Conservation (phyloP, 1,284 basidiomycete genomes). For the Cutaneotrichosporon sp. region DNA sequence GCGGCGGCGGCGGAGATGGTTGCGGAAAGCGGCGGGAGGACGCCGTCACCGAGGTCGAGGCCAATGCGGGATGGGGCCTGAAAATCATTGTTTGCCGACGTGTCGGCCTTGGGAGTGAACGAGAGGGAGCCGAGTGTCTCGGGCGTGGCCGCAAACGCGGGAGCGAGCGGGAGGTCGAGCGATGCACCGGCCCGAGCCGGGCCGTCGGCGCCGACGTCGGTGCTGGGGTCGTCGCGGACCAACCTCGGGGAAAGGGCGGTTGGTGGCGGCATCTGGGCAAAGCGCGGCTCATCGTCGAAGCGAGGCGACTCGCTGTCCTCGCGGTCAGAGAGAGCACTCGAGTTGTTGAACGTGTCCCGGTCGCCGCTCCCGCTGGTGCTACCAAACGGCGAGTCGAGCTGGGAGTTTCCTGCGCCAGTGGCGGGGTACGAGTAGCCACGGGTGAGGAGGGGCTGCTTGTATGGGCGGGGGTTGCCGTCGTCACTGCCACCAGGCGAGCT, state of each 20-base stretch:
- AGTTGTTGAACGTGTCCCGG: neutral
- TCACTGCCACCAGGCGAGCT: neutral
- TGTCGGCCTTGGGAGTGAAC: slow-evolving; percentile 3
- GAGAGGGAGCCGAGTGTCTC: slow-evolving; percentile 16
- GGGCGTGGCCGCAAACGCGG: slow-evolving; percentile 17
- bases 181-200: slow-evolving; percentile 1
- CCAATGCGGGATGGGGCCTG: neutral
- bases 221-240: neutral
- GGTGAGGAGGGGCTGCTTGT: neutral
- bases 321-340: neutral
- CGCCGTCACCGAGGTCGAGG: neutral
- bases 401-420: neutral
- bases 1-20: neutral
- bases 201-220: neutral
- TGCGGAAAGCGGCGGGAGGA: neutral
- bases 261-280: neutral
- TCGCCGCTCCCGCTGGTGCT: neutral
- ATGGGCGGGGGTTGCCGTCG: slow-evolving; percentile 3
- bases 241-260: neutral
- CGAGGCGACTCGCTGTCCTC: neutral
- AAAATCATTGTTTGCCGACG: neutral
- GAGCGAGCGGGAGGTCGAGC: slow-evolving; percentile 13
- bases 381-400: neutral
- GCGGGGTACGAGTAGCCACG: neutral
- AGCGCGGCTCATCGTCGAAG: neutral